Percentiles rank a stretch among this genome's conserved stretches.
phyloP scores from a whole-genome alignment of 495 filamentous ascomycete species.

The Podospora didyma region DNA sequence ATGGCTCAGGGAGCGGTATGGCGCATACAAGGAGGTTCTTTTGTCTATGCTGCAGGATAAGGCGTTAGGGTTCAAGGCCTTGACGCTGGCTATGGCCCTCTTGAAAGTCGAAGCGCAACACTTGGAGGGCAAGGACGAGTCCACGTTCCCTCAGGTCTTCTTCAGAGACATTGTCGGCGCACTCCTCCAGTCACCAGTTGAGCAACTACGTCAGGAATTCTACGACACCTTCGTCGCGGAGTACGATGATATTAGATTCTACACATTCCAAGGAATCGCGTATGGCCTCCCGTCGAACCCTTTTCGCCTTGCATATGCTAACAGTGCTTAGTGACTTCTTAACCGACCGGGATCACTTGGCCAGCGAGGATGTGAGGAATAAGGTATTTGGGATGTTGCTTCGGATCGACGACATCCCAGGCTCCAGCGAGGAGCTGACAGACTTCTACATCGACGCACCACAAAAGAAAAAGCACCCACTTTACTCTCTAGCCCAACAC shows the following conservation, averaged over 20 bases:
- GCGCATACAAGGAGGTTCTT: slow-evolving; percentile 61
- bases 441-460: slow-evolving; percentile 58
- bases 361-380: slow-evolving; percentile 43
- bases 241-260: slow-evolving; percentile 82
- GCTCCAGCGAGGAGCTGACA: slow-evolving; percentile 57
- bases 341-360: slow-evolving; percentile 31
- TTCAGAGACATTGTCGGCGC: slow-evolving; percentile 60
- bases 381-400: slow-evolving; percentile 60
- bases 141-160: slow-evolving; percentile 58
- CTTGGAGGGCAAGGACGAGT: slow-evolving; percentile 54
- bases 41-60: slow-evolving; percentile 51
- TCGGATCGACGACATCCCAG: slow-evolving; percentile 59
- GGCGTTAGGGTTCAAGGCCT: slow-evolving; percentile 51
- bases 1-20: slow-evolving; percentile 74
- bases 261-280: slow-evolving; percentile 68
- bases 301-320: slow-evolving; percentile 7
- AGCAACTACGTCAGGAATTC: slow-evolving; percentile 63
- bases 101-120: slow-evolving; percentile 70
- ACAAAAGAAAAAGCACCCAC: slow-evolving; percentile 48
- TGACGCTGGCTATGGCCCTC: slow-evolving; percentile 78
- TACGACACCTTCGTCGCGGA: slow-evolving; percentile 68
- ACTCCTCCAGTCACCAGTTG: slow-evolving; percentile 54
- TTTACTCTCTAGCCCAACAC: slow-evolving; percentile 56
- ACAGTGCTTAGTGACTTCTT: slow-evolving; percentile 33
- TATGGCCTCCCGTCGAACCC: slow-evolving; percentile 39